Conservation (phyloP, 2,329 filamentous ascomycete species). For the Aspergillus pseudonomiae region DNA sequence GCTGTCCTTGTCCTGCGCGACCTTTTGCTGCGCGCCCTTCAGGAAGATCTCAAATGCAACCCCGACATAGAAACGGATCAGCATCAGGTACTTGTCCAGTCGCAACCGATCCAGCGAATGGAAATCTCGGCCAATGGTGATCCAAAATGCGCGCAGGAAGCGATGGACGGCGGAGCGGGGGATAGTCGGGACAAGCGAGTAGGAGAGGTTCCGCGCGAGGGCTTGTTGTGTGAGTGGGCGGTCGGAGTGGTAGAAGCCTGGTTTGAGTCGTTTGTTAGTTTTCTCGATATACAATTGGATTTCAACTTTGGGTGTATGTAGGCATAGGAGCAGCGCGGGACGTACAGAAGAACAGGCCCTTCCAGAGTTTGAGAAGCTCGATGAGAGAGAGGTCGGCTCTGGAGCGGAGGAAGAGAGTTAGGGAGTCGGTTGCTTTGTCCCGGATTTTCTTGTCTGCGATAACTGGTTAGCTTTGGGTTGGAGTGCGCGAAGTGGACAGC, state of each 20-base stretch:
- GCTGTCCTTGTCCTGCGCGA: conserved; percentile 15
- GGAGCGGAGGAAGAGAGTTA: conserved; percentile 75
- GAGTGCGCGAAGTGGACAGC: neutral
- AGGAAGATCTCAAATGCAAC: conserved; percentile 62
- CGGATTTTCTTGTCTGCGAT: conserved; percentile 73
- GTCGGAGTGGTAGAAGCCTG: conserved; percentile 89
- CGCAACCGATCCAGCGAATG: conserved; percentile 71
- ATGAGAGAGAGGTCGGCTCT: conserved; percentile 63
- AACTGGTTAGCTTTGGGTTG: conserved; percentile 13
- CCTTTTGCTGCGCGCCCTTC: conserved; percentile 24
- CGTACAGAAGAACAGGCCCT: conserved; percentile 83
- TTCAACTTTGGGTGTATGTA: neutral
- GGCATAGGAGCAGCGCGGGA: neutral
- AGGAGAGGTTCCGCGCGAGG: conserved; percentile 76
- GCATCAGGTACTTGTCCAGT: conserved; percentile 89
- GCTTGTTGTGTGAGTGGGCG: conserved; percentile 83
- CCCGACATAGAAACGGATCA: conserved; percentile 77
- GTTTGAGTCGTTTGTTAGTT: neutral
- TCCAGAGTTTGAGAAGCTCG: conserved; percentile 89
- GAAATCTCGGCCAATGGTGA: conserved; percentile 71
- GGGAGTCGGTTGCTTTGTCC: conserved; percentile 74
- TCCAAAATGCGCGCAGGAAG: conserved; percentile 69
- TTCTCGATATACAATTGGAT: neutral
- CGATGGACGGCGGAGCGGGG: conserved; percentile 50
- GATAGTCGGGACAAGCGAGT: conserved; percentile 63